Evolutionary conservation across 2,329 filamentous ascomycete species (phyloP).

Genomic region (Fusarium sp.): DNA sequence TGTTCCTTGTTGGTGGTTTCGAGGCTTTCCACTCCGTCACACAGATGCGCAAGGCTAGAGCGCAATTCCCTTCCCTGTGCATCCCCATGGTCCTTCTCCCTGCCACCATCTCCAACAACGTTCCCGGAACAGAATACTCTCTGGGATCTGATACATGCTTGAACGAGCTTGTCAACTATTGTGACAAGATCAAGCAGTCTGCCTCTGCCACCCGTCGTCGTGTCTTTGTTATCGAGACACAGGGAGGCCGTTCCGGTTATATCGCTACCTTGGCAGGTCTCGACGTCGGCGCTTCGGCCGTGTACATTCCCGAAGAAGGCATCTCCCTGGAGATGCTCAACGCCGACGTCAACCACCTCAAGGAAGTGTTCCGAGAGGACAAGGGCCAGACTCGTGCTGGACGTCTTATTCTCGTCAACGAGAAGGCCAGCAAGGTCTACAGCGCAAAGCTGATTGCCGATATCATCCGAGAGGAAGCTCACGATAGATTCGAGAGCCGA

Average conservation of each 20-base stretch:
- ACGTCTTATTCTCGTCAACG: conserved; percentile 95
- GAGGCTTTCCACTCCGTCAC: conserved; percentile 95
- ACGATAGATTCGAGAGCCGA: conserved; percentile 90
- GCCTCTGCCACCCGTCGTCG: conserved; percentile 92
- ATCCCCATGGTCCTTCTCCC: conserved; percentile 93
- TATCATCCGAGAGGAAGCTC: conserved; percentile 94
- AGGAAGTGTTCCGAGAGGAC: conserved; percentile 86
- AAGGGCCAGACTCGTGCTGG: conserved; percentile 89
- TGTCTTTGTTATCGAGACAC: conserved; percentile 98
- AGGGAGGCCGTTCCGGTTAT: conserved; percentile 94
- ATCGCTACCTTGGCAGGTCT: conserved; percentile 91
- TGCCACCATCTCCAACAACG: conserved; percentile 99
- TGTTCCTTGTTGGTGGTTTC: conserved; percentile 94
- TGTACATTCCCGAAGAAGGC: conserved; percentile 97
- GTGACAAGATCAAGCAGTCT: conserved; percentile 97
- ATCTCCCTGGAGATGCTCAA: conserved; percentile 94
- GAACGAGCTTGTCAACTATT: conserved; percentile 94
- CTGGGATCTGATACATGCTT: conserved; percentile 96
- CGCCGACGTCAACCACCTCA: conserved; percentile 88
- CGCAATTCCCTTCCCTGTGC: conserved; percentile 84
- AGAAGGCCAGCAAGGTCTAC: conserved; percentile 91
- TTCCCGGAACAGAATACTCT: conserved; percentile 96
- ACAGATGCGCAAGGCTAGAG: conserved; percentile 84
- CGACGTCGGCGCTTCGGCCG: conserved; percentile 89
- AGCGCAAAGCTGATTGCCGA: conserved; percentile 92